A percentile compares a stretch with the other conserved stretches of the same genome.
phyloP scores from a whole-genome alignment of 352 stramenopile species.

The Globisporangium ultimum region DNA sequence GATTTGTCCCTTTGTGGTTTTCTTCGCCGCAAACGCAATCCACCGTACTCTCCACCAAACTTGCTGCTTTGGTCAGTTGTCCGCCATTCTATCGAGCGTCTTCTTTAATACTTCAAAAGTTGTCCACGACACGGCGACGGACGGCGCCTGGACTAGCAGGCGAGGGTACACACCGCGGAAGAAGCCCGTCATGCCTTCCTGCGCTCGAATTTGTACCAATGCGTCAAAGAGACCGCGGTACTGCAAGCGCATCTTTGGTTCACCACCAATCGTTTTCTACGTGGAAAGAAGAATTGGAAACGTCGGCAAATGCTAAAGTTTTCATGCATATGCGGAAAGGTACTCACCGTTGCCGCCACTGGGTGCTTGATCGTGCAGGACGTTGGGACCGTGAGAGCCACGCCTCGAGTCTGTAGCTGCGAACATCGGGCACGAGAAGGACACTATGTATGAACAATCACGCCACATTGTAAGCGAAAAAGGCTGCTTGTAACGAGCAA shows the following conservation, averaged over 20 bases:
- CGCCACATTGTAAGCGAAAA: constrained; percentile 22
- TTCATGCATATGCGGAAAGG: not conserved
- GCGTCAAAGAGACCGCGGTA: constrained; percentile 75
- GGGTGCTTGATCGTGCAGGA: constrained; percentile 55
- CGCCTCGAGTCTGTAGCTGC: constrained; percentile 63
- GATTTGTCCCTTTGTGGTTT: not conserved
- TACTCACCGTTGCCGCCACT: constrained; percentile 26
- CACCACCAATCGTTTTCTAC: constrained; percentile 19
- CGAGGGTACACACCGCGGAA: constrained; percentile 94
- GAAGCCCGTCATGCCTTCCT: constrained; percentile 93
- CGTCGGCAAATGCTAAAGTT: constrained; percentile 7
- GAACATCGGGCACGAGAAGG: constrained; percentile 66
- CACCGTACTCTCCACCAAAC: too few species aligned
- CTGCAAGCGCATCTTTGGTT: constrained; percentile 61
- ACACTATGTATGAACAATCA: constrained; percentile 61
- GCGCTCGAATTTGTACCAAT: constrained; percentile 85
- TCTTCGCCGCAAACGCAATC: not conserved
- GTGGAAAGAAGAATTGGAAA: not conserved
- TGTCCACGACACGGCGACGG: constrained; percentile 98
- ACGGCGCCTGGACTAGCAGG: constrained; percentile 94
- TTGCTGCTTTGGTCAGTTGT: constrained; percentile 9
- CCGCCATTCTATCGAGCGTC: constrained; percentile 54
- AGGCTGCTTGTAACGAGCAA: constrained; percentile 14
- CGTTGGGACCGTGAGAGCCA: constrained; percentile 56
- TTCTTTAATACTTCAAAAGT: constrained; percentile 97